Evolutionary conservation across 1,139 yeast species (phyloP).

Genomic region (Yamadazyma trypodendri): DNA sequence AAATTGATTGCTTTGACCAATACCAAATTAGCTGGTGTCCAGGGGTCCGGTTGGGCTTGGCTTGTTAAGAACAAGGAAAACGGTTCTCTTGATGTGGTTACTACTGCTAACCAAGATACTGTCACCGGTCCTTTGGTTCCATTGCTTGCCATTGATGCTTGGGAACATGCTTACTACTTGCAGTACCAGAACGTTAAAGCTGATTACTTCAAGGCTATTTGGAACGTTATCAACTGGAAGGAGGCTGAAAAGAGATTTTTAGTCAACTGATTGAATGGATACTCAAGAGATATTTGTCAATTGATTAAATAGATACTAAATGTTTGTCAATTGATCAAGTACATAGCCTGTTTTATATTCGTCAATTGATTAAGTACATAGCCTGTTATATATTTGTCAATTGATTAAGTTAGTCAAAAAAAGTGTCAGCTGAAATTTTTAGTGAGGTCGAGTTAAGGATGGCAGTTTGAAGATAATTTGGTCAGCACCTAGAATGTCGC

Average conservation of each 20-base stretch:
- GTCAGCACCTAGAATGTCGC: constrained; percentile 69
- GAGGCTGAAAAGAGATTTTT: constrained; percentile 42
- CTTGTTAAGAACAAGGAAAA: constrained; percentile 42
- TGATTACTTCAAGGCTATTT: constrained; percentile 48
- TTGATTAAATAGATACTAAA: too few species aligned
- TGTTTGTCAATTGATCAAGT: too few species aligned
- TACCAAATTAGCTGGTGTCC: constrained; percentile 42
- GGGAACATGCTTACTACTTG: constrained; percentile 54
- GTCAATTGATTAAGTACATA: too few species aligned
- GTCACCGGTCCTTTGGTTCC: constrained; percentile 41
- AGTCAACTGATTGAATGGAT: constrained; percentile 10
- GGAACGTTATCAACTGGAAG: constrained; percentile 50
- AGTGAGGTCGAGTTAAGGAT: too few species aligned
- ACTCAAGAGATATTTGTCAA: too few species aligned
- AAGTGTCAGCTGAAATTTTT: too few species aligned
- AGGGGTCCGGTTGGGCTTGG: constrained; percentile 53
- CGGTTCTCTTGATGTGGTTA: constrained; percentile 41
- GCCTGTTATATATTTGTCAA: too few species aligned
- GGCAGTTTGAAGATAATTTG: too few species aligned
- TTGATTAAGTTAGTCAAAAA: too few species aligned
- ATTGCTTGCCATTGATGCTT: constrained; percentile 48
- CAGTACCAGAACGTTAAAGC: constrained; percentile 50
- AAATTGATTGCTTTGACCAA: constrained; percentile 38
- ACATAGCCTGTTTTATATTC: too few species aligned
- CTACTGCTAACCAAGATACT: constrained; percentile 49